A percentile compares a stretch with the other conserved stretches of the same genome.
phyloP scores from a whole-genome alignment of 345 rosid genomes.

The Turnera subulata region DNA sequence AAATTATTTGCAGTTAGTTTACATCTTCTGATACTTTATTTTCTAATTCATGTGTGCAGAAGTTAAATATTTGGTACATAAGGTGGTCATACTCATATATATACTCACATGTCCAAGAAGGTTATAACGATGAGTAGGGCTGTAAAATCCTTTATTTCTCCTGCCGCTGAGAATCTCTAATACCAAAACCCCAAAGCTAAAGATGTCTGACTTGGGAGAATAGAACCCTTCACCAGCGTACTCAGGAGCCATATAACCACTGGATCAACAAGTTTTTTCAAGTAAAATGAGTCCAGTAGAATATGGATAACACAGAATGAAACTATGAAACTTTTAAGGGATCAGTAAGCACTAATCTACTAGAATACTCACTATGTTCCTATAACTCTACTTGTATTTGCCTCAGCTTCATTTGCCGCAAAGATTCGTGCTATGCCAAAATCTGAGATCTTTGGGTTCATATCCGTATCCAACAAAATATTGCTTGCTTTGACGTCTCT shows the following conservation, averaged over 20 bases:
- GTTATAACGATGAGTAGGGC: background rate
- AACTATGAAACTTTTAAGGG: background rate
- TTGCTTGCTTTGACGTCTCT: conserved; percentile 21
- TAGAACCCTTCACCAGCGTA: conserved; percentile 8
- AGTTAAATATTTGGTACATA: background rate
- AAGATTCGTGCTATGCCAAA: conserved; percentile 16
- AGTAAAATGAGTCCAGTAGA: background rate
- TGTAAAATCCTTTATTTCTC: conserved; percentile 10
- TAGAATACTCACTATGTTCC: conserved; percentile 18
- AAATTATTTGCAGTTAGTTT: too few species aligned
- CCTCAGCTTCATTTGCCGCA: conserved; percentile 10
- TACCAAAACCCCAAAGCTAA: conserved; percentile 14
- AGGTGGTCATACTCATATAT: too few species aligned
- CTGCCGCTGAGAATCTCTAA: conserved; percentile 13
- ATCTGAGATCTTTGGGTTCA: conserved; percentile 19
- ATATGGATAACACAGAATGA: background rate
- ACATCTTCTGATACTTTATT: too few species aligned
- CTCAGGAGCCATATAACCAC: conserved; percentile 20
- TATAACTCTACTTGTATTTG: conserved; percentile 8
- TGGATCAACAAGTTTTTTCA: background rate
- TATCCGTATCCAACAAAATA: conserved; percentile 12
- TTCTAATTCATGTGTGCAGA: too few species aligned
- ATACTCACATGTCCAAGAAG: conserved; percentile 12
- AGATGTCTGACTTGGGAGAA: conserved; percentile 12
- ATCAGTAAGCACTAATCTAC: background rate